Percentiles rank a stretch among this genome's conserved stretches.
Evolutionary conservation across 257 asterid species (phyloP).

Genomic region (Salvia splendens): DNA sequence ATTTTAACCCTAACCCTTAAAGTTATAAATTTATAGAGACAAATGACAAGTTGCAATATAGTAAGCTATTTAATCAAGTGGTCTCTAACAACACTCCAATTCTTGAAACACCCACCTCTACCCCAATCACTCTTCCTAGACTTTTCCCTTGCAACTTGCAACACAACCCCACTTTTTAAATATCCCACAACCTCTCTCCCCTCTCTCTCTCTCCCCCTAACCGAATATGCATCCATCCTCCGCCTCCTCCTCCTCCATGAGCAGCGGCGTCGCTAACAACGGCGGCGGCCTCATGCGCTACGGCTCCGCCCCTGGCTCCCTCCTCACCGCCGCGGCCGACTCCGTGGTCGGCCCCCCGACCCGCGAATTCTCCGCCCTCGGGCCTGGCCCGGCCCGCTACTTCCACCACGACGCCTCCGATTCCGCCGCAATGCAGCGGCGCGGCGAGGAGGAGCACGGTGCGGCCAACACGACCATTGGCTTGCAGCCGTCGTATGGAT

Average conservation of each 20-base stretch:
- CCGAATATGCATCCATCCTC: slow-evolving; percentile 65
- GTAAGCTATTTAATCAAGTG: slow-evolving; percentile 29
- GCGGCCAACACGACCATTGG: slow-evolving; percentile 32
- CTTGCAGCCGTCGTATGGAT: slow-evolving; percentile 46
- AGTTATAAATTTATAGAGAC: neutral
- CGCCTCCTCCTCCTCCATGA: slow-evolving; percentile 65
- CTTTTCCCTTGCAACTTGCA: slow-evolving; percentile 45
- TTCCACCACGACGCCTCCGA: slow-evolving; percentile 44
- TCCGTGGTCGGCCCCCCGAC: slow-evolving; percentile 41
- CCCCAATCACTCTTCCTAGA: slow-evolving; percentile 29
- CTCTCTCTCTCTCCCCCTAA: slow-evolving; percentile 13
- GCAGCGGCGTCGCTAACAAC: neutral
- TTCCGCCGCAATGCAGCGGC: slow-evolving; percentile 24
- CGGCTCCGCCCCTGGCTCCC: slow-evolving; percentile 75
- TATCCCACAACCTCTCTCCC: slow-evolving; percentile 24
- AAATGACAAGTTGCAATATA: slow-evolving; percentile 26
- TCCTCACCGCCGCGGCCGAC: slow-evolving; percentile 57
- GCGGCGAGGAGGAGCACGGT: slow-evolving; percentile 27
- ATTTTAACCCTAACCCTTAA: slow-evolving; percentile 9
- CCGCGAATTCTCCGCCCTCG: slow-evolving; percentile 45
- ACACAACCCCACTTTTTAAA: slow-evolving; percentile 37
- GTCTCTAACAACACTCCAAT: slow-evolving; percentile 1
- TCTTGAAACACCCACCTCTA: slow-evolving; percentile 38
- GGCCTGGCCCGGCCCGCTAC: slow-evolving; percentile 35
- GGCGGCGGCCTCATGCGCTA: slow-evolving; percentile 58